phyloP scores from a whole-genome alignment of 768 basidiomycete species.

The Suillus bovinus region DNA sequence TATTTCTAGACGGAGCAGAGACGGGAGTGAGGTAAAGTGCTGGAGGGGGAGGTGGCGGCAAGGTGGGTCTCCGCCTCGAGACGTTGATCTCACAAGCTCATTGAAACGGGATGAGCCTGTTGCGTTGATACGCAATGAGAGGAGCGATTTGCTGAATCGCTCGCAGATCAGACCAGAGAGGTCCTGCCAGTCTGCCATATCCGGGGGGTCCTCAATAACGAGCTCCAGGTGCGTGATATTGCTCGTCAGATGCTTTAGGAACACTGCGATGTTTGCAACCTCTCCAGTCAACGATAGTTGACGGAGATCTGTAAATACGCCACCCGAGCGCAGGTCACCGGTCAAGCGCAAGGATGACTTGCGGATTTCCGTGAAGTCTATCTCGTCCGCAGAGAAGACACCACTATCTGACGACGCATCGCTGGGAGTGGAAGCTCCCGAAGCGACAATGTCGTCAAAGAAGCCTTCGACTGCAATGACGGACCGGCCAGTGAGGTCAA shows the following conservation, averaged over 20 bases:
- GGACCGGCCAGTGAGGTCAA: slow-evolving; percentile 71
- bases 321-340: slow-evolving; percentile 55
- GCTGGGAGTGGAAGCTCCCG: slow-evolving; percentile 70
- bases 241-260: slow-evolving; percentile 67
- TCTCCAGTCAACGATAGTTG: slow-evolving; percentile 71
- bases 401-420: slow-evolving; percentile 76
- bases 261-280: slow-evolving; percentile 66
- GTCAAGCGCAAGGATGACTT: slow-evolving; percentile 68
- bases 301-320: slow-evolving; percentile 57
- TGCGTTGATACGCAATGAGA: slow-evolving; percentile 61
- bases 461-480: slow-evolving; percentile 76
- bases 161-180: slow-evolving; percentile 64
- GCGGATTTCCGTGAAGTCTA: slow-evolving; percentile 74
- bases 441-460: slow-evolving; percentile 68
- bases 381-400: slow-evolving; percentile 74
- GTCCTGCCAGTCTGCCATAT: slow-evolving; percentile 74
- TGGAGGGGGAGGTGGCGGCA: slow-evolving; percentile 63
- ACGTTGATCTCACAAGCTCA: slow-evolving; percentile 77
- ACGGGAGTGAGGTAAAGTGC: slow-evolving; percentile 52
- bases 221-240: slow-evolving; percentile 71
- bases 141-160: slow-evolving; percentile 58
- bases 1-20: slow-evolving; percentile 64
- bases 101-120: slow-evolving; percentile 75
- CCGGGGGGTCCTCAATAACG: slow-evolving; percentile 78
- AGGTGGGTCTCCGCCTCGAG: slow-evolving; percentile 59